Percentiles rank a stretch among this genome's conserved stretches.
These are phyloP conservation scores for Trypanosoma rangeli DNA, from an alignment of 208 protist genomes.

Conservation along the genomic window DNA sequence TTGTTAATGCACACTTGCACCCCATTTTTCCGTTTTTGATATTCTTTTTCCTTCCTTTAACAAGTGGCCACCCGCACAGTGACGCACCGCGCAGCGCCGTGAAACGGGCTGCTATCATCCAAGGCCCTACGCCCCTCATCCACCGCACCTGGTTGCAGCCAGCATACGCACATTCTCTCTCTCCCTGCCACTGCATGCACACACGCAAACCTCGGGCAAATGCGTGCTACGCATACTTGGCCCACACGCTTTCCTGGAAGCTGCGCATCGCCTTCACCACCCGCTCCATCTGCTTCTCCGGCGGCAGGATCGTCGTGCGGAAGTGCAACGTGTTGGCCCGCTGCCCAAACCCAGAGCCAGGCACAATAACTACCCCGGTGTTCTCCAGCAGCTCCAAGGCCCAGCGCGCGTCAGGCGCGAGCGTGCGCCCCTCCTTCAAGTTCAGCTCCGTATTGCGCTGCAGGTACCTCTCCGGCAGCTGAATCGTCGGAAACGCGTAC, in stretches of 20 bases:
- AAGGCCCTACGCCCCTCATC: too few species aligned
- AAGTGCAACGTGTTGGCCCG: slow-evolving; percentile 97
- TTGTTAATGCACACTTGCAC: too few species aligned
- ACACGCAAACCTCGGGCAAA: background rate
- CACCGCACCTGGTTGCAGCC: background rate
- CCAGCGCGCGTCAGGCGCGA: slow-evolving; percentile 95
- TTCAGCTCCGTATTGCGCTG: slow-evolving; percentile 58
- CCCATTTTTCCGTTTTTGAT: too few species aligned
- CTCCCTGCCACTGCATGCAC: background rate
- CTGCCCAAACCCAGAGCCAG: slow-evolving; percentile 97
- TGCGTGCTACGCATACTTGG: slow-evolving; percentile 34
- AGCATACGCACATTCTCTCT: background rate
- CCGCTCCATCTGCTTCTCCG: slow-evolving; percentile 94
- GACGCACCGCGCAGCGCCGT: too few species aligned
- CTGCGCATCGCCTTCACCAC: slow-evolving; percentile 65
- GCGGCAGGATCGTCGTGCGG: slow-evolving; percentile 98
- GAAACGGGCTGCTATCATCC: too few species aligned
- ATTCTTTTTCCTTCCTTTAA: too few species aligned
- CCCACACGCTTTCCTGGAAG: slow-evolving; percentile 71
- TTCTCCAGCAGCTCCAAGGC: slow-evolving; percentile 95
- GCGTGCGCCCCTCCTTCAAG: slow-evolving; percentile 57
- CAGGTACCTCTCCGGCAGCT: slow-evolving; percentile 81
- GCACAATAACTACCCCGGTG: slow-evolving; percentile 96
- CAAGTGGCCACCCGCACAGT: too few species aligned
- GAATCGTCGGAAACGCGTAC: slow-evolving; percentile 98